These are phyloP conservation scores for Fomitopsis serialis DNA, from an alignment of 768 basidiomycete species.

Conservation along the genomic window DNA sequence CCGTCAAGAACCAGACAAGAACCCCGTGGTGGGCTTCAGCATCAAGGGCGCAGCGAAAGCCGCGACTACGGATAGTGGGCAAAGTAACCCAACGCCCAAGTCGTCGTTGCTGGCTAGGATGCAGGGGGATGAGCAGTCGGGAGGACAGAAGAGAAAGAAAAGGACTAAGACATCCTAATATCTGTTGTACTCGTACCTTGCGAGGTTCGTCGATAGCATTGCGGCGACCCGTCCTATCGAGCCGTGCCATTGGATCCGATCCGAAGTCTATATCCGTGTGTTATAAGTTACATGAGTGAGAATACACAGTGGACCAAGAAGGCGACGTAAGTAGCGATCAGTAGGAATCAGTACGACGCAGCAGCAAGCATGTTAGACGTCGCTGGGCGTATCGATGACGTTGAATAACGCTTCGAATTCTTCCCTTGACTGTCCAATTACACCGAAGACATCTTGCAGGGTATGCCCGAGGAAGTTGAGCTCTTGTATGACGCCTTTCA, in stretches of 20 bases:
- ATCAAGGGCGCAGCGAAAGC: constrained; percentile 49
- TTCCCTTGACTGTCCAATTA: constrained; percentile 76
- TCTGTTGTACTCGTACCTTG: not conserved
- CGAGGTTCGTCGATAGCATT: too few relatives aligned
- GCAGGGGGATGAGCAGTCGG: constrained; percentile 4
- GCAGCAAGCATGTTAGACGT: too few relatives aligned
- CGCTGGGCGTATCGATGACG: not conserved
- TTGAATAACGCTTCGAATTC: constrained; percentile 80
- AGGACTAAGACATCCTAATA: constrained; percentile 11
- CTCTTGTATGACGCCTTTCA: constrained; percentile 91
- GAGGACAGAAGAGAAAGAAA: constrained; percentile 9
- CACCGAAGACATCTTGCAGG: constrained; percentile 88
- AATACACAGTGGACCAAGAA: too few relatives aligned
- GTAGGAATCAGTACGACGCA: too few relatives aligned
- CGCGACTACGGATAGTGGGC: not conserved
- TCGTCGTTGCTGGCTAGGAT: constrained; percentile 13
- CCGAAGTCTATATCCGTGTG: not conserved
- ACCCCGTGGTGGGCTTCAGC: constrained; percentile 39
- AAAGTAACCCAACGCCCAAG: not conserved
- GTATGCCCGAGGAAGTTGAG: constrained; percentile 77
- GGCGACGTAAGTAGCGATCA: too few relatives aligned
- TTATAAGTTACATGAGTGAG: too few relatives aligned
- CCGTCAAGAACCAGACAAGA: constrained; percentile 25
- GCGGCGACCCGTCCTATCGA: not conserved
- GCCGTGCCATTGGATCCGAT: not conserved